These are phyloP conservation scores for Cladosporium sp. DNA, from an alignment of 2,329 filamentous ascomycete species.

Conservation along the genomic window DNA sequence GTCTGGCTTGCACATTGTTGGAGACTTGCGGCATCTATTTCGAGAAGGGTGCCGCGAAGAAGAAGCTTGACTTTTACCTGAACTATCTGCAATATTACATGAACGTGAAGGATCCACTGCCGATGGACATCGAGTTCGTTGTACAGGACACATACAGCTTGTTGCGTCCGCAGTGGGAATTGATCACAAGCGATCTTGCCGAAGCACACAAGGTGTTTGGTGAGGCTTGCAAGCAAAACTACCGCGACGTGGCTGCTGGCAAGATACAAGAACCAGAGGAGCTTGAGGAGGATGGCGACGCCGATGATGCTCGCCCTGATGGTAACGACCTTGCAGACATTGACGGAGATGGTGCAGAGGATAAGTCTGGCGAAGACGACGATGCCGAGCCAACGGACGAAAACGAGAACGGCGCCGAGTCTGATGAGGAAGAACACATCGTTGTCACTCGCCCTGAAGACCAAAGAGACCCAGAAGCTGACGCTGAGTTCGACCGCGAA, in stretches of 20 bases:
- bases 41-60: slow-evolving; percentile 85
- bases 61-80: slow-evolving; percentile 96
- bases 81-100: slow-evolving; percentile 98
- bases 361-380: slow-evolving; percentile 53
- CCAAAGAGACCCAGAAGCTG: slow-evolving; percentile 83
- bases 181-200: slow-evolving; percentile 67
- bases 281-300: slow-evolving; percentile 29
- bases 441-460: slow-evolving; percentile 89
- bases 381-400: slow-evolving; percentile 49
- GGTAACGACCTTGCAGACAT: slow-evolving; percentile 58
- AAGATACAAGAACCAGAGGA: slow-evolving; percentile 70
- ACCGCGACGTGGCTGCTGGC: slow-evolving; percentile 71
- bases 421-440: slow-evolving; percentile 78
- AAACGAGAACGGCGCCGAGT: slow-evolving; percentile 51
- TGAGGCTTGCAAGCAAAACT: slow-evolving; percentile 83
- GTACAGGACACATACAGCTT: slow-evolving; percentile 86
- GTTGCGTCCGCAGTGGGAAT: slow-evolving; percentile 87
- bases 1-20: slow-evolving; percentile 79
- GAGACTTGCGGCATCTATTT: slow-evolving; percentile 97
- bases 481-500: slow-evolving; percentile 96
- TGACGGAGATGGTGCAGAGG: slow-evolving; percentile 52
- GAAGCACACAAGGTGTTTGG: slow-evolving; percentile 82
- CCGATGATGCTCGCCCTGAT: slow-evolving; percentile 68
- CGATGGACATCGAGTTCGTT: slow-evolving; percentile 97
- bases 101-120: slow-evolving; percentile 78